These are phyloP conservation scores for Alternaria sp. DNA, from an alignment of 2,329 filamentous ascomycete species.

Conservation along the genomic window DNA sequence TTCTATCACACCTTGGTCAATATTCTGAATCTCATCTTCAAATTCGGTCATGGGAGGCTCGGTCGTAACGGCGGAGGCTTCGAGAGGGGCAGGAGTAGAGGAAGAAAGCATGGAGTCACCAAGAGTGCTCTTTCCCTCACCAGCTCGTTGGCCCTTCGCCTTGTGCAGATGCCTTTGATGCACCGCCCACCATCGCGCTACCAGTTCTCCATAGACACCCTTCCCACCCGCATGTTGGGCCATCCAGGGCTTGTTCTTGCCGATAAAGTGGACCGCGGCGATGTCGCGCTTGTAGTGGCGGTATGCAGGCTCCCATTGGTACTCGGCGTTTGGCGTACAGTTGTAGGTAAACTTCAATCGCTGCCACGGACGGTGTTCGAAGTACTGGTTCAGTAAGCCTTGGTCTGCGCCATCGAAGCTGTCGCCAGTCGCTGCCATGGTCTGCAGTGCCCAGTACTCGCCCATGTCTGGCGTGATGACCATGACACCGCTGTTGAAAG, in stretches of 20 bases:
- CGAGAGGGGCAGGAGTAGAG: constrained; percentile 26
- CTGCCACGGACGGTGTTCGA: constrained; percentile 76
- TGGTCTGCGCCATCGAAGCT: constrained; percentile 98
- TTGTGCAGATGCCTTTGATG: constrained; percentile 80
- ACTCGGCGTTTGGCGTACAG: constrained; percentile 93
- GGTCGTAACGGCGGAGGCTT: constrained; percentile 45
- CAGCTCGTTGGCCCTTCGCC: constrained; percentile 10
- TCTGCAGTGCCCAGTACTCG: constrained; percentile 84
- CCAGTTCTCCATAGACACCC: constrained; percentile 80
- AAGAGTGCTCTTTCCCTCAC: constrained; percentile 17
- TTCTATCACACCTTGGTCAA: constrained; percentile 51
- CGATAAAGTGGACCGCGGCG: constrained; percentile 93
- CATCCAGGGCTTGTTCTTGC: constrained; percentile 85
- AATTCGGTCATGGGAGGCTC: constrained; percentile 54
- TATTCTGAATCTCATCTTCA: constrained; percentile 52
- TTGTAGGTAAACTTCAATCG: constrained; percentile 95
- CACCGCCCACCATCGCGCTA: constrained; percentile 90
- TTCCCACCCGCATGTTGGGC: constrained; percentile 55
- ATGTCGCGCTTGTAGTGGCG: constrained; percentile 90
- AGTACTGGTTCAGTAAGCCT: constrained; percentile 94
- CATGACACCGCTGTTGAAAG: constrained; percentile 99
- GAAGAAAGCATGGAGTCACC: constrained; percentile 7
- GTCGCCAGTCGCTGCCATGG: constrained; percentile 83
- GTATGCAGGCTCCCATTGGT: constrained; percentile 96
- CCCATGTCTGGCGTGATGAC: constrained; percentile 83